phyloP scores from a whole-genome alignment of 2,329 filamentous ascomycete genomes.

The Trichoderma guizhouense region DNA sequence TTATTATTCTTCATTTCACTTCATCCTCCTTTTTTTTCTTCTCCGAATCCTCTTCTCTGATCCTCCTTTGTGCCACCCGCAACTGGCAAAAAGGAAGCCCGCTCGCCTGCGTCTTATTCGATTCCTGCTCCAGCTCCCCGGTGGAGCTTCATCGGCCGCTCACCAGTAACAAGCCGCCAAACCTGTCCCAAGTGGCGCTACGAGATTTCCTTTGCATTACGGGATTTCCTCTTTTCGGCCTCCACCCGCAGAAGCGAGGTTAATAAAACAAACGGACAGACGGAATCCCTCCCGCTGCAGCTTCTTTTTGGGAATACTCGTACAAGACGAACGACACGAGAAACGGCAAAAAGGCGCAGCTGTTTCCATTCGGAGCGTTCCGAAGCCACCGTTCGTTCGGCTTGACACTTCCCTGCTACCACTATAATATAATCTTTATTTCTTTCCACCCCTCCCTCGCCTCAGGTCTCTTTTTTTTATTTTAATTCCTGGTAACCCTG shows the following conservation, averaged over 20 bases:
- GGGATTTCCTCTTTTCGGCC: background rate
- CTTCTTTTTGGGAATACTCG: background rate
- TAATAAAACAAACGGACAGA: background rate
- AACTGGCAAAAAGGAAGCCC: background rate
- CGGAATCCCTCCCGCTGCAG: background rate
- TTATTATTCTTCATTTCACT: background rate
- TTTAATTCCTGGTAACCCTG: background rate
- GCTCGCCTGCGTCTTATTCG: background rate
- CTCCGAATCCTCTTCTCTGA: background rate
- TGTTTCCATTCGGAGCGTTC: background rate
- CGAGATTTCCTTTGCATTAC: slow-evolving; percentile 10
- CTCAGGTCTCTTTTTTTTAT: background rate
- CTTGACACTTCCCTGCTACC: background rate
- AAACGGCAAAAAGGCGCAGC: background rate
- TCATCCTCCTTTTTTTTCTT: background rate
- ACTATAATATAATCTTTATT: background rate
- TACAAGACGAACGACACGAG: background rate
- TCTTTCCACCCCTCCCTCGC: background rate
- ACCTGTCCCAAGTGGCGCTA: background rate
- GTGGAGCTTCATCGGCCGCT: background rate
- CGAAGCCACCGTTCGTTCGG: background rate
- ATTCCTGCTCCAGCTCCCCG: background rate
- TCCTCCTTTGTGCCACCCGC: background rate
- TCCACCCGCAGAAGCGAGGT: slow-evolving; percentile 1
- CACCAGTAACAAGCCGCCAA: background rate